Conservation (phyloP, 2,329 filamentous ascomycete species). For the Remersonia thermophila region DNA sequence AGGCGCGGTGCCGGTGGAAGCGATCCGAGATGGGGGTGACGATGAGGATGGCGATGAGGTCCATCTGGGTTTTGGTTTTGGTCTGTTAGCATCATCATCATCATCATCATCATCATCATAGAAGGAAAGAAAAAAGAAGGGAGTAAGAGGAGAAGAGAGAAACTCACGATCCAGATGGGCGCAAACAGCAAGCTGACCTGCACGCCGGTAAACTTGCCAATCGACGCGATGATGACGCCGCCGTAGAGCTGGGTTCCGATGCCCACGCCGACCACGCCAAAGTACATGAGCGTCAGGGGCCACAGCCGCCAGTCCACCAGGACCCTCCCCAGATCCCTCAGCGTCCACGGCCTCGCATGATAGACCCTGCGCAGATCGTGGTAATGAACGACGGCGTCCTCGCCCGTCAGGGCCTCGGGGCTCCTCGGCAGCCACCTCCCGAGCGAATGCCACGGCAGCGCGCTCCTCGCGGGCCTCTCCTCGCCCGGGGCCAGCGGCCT, state of each 20-base stretch:
- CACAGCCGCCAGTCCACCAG: conserved; percentile 79
- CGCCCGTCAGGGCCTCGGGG: conserved; percentile 59
- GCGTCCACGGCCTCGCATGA: conserved; percentile 58
- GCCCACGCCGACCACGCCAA: conserved; percentile 84
- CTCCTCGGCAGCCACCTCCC: conserved; percentile 53
- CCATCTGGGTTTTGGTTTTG: too few species aligned
- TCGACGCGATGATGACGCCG: conserved; percentile 71
- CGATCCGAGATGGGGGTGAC: conserved; percentile 78
- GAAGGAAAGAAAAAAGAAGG: background rate
- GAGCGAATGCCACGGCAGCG: conserved; percentile 27
- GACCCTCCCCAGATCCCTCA: conserved; percentile 57
- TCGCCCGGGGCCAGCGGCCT: conserved; percentile 65
- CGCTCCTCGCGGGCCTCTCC: conserved; percentile 30
- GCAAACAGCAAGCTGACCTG: conserved; percentile 74
- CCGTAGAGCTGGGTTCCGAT: conserved; percentile 84
- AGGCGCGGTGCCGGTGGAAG: conserved; percentile 65
- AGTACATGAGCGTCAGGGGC: conserved; percentile 84
- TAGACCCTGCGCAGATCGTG: conserved; percentile 72
- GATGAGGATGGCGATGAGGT: conserved; percentile 74
- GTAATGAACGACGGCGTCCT: conserved; percentile 74
- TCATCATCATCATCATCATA: conserved; percentile 1
- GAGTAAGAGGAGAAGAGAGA: background rate
- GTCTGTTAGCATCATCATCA: too few species aligned
- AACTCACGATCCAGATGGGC: conserved; percentile 77
- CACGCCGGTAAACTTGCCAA: conserved; percentile 60